Conservation (phyloP, 163 green algal genomes). For the Chlamydomonas reinhardtii region DNA sequence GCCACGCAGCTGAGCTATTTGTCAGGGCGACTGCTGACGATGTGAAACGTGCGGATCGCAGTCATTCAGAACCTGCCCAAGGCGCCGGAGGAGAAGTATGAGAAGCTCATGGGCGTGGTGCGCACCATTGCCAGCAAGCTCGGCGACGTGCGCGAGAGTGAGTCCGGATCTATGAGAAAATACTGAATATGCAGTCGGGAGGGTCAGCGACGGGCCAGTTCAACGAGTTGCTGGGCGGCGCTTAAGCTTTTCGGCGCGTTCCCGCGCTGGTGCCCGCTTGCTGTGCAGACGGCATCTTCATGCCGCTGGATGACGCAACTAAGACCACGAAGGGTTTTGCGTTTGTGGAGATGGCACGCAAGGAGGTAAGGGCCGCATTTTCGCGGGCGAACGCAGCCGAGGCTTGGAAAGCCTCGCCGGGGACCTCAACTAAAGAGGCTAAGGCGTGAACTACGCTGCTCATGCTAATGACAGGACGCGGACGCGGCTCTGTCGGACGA, state of each 20-base stretch:
- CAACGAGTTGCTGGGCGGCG: conserved; percentile 4
- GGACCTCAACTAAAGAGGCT: too few relatives aligned
- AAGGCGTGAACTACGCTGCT: too few relatives aligned
- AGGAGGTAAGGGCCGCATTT: conserved; percentile 51
- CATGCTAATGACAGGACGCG: conserved; percentile 60
- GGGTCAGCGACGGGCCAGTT: neutral
- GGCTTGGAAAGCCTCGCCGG: too few relatives aligned
- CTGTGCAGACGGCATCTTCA: conserved; percentile 82
- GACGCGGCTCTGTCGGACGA: conserved; percentile 57
- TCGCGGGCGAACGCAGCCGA: too few relatives aligned
- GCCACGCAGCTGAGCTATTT: too few relatives aligned
- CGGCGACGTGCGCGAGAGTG: conserved; percentile 29
- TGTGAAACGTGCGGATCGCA: conserved; percentile 55
- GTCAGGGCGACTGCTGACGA: neutral
- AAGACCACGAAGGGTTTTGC: conserved; percentile 91
- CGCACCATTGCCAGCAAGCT: conserved; percentile 46
- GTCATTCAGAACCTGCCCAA: conserved; percentile 96
- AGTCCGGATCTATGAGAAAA: neutral
- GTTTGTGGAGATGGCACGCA: conserved; percentile 94
- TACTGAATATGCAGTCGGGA: neutral
- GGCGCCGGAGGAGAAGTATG: conserved; percentile 93
- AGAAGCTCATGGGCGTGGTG: conserved; percentile 87
- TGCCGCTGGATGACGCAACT: conserved; percentile 86
- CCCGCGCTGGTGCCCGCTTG: neutral
- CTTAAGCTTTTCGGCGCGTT: neutral